A percentile compares a stretch with the other conserved stretches of the same genome.
Evolutionary conservation across 768 basidiomycete genomes (phyloP).

Genomic region (Polyporus arcularius): DNA sequence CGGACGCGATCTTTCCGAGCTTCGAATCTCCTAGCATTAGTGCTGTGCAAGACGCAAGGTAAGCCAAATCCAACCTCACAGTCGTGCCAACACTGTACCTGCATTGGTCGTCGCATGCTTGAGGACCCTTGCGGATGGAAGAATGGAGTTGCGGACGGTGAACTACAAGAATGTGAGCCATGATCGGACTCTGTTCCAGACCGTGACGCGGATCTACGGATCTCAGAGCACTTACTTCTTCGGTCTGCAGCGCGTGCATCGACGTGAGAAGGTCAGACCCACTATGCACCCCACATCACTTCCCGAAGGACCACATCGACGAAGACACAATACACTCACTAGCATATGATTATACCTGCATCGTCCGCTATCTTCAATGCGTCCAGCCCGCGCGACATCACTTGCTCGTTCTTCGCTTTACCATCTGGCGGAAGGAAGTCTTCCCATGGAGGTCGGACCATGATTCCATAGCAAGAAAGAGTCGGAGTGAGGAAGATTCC

Average conservation of each 20-base stretch:
- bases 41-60: slow-evolving; percentile 25
- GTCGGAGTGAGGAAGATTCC: slow-evolving; percentile 48
- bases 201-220: background rate
- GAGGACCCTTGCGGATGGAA: slow-evolving; percentile 35
- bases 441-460: slow-evolving; percentile 44
- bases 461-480: slow-evolving; percentile 43
- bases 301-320: background rate
- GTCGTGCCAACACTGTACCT: slow-evolving; percentile 17
- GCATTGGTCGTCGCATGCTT: slow-evolving; percentile 46
- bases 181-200: background rate
- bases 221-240: slow-evolving; percentile 21
- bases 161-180: slow-evolving; percentile 25
- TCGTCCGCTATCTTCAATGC: slow-evolving; percentile 44
- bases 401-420: slow-evolving; percentile 41
- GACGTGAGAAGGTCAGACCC: slow-evolving; percentile 45
- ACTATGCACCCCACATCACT: background rate
- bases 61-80: too few relatives aligned
- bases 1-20: slow-evolving; percentile 37
- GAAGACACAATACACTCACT: slow-evolving; percentile 27
- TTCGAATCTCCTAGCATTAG: slow-evolving; percentile 36
- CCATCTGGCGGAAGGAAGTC: slow-evolving; percentile 40
- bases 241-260: slow-evolving; percentile 70
- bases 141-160: slow-evolving; percentile 37
- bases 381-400: slow-evolving; percentile 42
- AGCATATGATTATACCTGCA: slow-evolving; percentile 43